phyloP scores from a whole-genome alignment of 768 basidiomycete genomes.

The Boletellus ananas region DNA sequence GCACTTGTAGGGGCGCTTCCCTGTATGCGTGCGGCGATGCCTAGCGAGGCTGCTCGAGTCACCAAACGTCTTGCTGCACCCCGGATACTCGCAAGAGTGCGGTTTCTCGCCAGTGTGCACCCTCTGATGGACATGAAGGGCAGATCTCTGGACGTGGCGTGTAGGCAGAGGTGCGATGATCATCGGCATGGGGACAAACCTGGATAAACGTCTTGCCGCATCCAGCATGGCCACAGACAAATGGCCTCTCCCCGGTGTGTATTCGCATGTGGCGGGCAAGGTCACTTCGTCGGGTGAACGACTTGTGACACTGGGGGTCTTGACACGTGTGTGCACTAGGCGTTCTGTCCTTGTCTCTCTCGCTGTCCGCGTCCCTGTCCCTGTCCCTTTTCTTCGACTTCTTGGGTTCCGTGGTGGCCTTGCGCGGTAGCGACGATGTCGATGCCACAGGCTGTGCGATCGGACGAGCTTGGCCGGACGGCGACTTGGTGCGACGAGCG shows the following conservation, averaged over 20 bases:
- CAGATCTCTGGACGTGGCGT: slow-evolving; percentile 61
- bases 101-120: slow-evolving; percentile 94
- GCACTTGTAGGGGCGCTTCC: slow-evolving; percentile 83
- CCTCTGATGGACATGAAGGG: slow-evolving; percentile 81
- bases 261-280: slow-evolving; percentile 82
- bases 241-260: slow-evolving; percentile 88
- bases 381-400: slow-evolving; percentile 27
- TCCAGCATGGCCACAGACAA: slow-evolving; percentile 62
- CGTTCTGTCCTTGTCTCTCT: slow-evolving; percentile 42
- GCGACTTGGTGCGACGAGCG: slow-evolving; percentile 28
- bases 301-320: slow-evolving; percentile 70
- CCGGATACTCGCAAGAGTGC: slow-evolving; percentile 85
- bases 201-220: slow-evolving; percentile 94
- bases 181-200: slow-evolving; percentile 39
- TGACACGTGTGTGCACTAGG: slow-evolving; percentile 62
- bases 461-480: slow-evolving; percentile 34
- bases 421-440: slow-evolving; percentile 41
- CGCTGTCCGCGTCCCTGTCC: slow-evolving; percentile 28
- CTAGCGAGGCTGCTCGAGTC: slow-evolving; percentile 91
- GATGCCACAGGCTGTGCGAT: slow-evolving; percentile 46
- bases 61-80: slow-evolving; percentile 82
- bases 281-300: slow-evolving; percentile 81
- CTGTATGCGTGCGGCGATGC: slow-evolving; percentile 86
- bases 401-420: slow-evolving; percentile 20
- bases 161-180: slow-evolving; percentile 6